Evolutionary conservation across 2,329 filamentous ascomycete species (phyloP), one percentile per base, ranked within the genome.

Genomic region (Coleophoma eucalyptorum): DNA sequence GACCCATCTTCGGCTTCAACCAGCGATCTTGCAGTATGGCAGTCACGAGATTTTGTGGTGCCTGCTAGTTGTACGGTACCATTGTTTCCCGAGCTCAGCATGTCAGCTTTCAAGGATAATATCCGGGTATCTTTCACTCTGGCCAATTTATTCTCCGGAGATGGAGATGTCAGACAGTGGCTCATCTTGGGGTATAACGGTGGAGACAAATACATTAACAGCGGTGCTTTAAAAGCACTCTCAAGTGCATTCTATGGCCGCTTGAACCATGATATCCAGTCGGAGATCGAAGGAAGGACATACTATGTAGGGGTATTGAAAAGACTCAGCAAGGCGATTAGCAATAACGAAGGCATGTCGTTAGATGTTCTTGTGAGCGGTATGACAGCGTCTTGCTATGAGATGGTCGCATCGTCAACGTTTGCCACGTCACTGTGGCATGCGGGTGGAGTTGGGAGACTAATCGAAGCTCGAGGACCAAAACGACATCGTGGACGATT

Each of bases 391-490:
- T 33, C 32, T 3, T 35, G 19, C n/a, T 19, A 19, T 5, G 16
- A 53, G 50, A 43, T 50, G 18, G 31, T 53, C 5, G 47, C 50
- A 8, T 50, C 43, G 10, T 37, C 16, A 7, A 43, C 50, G n/a
- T 35, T 18, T 20, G 10, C 16, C 4, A 43, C 43, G 3, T 49
- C 49, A 45, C 18, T 54, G n/a, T 40, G 37, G 15, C 52, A 54
- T 43, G 52, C 52, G 7, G 52, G 45, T 5, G 52, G 52, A 4
- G 43, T 49, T 16, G 40, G 44, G 21, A 19, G 46, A 35, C 42
- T 54, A 5, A 42, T 54, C 13, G 45, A 51, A 46, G 15, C 47
- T 32, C 48, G 49, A 31, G 52, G 52, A n/a, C 52, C 52, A 26
- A 41, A 43, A 34, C 11, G 44, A 31, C 49, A 48, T 41, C 51